These are phyloP conservation scores for Penicillium sp. DNA, from an alignment of 2,329 filamentous ascomycete genomes.

Conservation along the genomic window DNA sequence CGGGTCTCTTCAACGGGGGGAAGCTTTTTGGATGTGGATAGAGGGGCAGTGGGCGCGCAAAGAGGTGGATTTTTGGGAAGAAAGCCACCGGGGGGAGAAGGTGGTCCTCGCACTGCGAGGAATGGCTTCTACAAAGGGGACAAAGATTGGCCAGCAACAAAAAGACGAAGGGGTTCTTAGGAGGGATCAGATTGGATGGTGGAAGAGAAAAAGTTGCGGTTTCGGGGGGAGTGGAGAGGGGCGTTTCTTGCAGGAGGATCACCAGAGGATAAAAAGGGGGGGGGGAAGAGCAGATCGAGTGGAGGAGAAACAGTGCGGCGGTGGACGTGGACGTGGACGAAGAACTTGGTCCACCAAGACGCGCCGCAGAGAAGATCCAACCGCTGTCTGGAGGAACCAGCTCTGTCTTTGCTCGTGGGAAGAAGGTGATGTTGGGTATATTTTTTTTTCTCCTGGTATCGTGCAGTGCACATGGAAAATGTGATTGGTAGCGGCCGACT, in stretches of 20 bases:
- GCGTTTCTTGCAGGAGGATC: neutral
- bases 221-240: constrained; percentile 6
- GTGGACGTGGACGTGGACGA: too few relatives aligned
- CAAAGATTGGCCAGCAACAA: neutral
- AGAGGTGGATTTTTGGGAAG: constrained; percentile 6
- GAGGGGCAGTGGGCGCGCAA: constrained; percentile 4
- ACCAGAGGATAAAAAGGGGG: constrained; percentile 5
- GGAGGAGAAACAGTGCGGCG: too few relatives aligned
- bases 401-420: too few relatives aligned
- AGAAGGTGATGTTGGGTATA: too few relatives aligned
- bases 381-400: too few relatives aligned
- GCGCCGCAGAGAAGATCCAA: too few relatives aligned
- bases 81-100: constrained; percentile 3
- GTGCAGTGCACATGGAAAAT: too few relatives aligned
- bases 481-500: too few relatives aligned
- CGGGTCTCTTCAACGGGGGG: neutral
- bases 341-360: too few relatives aligned
- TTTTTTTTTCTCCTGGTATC: too few relatives aligned
- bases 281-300: constrained; percentile 1
- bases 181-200: constrained; percentile 1
- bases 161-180: constrained; percentile 10
- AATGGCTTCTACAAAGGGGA: constrained; percentile 10
- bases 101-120: constrained; percentile 23
- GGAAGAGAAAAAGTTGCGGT: too few relatives aligned
- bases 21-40: neutral